Percentiles rank a stretch among this genome's conserved stretches.
Conservation (phyloP, 345 rosid species). For the Boechera retrofracta region DNA sequence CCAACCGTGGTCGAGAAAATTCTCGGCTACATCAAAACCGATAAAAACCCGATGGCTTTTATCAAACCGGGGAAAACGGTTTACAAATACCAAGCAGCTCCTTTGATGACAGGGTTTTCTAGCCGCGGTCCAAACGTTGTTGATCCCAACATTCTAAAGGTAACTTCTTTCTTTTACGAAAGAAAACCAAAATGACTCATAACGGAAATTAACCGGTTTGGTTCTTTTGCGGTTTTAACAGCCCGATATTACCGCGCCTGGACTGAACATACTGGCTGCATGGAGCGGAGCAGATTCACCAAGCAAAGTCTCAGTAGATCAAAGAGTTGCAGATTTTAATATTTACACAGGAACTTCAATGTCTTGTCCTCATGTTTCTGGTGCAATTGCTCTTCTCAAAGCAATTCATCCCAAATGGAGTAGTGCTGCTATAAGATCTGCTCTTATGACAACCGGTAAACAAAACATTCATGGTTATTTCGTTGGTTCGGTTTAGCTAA, state of each 20-base stretch:
- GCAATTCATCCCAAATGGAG: constrained; percentile 85
- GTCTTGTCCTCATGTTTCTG: constrained; percentile 94
- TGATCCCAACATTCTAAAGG: constrained; percentile 79
- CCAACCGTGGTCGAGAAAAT: constrained; percentile 47
- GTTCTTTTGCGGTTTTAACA: constrained; percentile 24
- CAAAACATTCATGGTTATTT: background rate
- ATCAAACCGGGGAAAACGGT: constrained; percentile 55
- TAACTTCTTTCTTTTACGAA: constrained; percentile 19
- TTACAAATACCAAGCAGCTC: constrained; percentile 60
- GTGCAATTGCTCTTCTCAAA: constrained; percentile 69
- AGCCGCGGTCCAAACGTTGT: constrained; percentile 71
- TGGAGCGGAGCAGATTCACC: constrained; percentile 72
- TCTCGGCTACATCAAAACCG: constrained; percentile 63
- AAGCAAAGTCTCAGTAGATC: constrained; percentile 51
- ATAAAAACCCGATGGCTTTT: constrained; percentile 57
- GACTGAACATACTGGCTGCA: constrained; percentile 79
- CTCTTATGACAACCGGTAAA: constrained; percentile 55
- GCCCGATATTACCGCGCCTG: constrained; percentile 91
- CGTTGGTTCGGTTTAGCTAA: background rate
- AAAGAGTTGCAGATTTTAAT: constrained; percentile 53
- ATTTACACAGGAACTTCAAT: constrained; percentile 81
- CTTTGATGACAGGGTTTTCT: constrained; percentile 70
- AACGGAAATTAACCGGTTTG: background rate
- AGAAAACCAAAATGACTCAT: background rate
- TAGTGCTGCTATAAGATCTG: constrained; percentile 85